Base-by-base conservation (phyloP, 176 grass and related monocot genomes). In the Raddia guianensis region DNA sequence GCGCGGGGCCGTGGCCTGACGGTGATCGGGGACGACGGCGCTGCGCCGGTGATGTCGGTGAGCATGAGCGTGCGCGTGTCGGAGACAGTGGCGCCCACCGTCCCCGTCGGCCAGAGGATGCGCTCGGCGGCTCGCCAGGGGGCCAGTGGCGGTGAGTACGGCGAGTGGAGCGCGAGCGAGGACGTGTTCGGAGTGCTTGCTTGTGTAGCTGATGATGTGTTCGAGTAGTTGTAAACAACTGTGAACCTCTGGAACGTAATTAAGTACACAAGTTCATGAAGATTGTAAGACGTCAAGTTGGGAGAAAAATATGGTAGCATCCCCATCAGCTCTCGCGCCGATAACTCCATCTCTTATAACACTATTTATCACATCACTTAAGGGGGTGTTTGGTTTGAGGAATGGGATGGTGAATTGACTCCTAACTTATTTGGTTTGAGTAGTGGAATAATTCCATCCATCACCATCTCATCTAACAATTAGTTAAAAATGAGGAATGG, bases 41-140 rank as follows among this genome's bases (percentile, higher is more conserved):
- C 33, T 43, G 18, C 55, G 15, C 14, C 61, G 10, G 10, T 84
- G 68, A 20, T 84, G 44, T 79, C 75, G 13, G 80, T 83, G 61
- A 74, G 62, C 32, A 88, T 88, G 75, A 74, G 52, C 14, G 68
- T 79, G 61, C 44, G 61, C 52, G 44, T 84, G 34, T 53, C 62
- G 69, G 80, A 79, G 44, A 74, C 75, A 62, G 20, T 49, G 21
- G n/a, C 5, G 44, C 68, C 43, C 9, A 19, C 37, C 11, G 19
- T 34, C 9, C 13, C 37, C 11, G 14, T 34, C 61, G n/a, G 75
- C 59, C 54, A 33, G 34, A 66, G 53, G 18, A 44, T 35, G 51
- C n/a, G 1, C 14, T 11, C 20, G 72, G 64, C 45, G 56, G 4
- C 50, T 18, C 46, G 9, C 19, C 20, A 35, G 45, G 69, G 74